Base-by-base conservation (phyloP, 2,329 filamentous ascomycete species). In the Fusarium zealandicum region DNA sequence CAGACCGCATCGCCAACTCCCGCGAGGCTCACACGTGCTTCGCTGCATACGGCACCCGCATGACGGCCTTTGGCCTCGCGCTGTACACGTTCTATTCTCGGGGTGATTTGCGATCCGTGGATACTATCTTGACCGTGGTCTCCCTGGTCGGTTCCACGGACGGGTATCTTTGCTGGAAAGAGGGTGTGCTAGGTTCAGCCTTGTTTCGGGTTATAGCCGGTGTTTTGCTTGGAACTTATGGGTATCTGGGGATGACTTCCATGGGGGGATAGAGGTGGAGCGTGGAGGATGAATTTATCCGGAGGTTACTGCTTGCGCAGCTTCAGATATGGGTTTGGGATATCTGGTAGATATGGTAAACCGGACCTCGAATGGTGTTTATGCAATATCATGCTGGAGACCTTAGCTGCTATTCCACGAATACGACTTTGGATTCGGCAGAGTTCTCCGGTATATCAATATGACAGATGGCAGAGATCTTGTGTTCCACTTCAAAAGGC, bases 1-100 rank as follows among this genome's bases (percentile, higher is more conserved):
- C 72, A 1, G 54, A 61, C 5, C 70, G 65, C 10, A 66, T 74
- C 38, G 66, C 63, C 48, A 42, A 22, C 4, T 73, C 71, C 12
- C 62, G 64, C 43, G 54, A 64, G 48, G 72, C 70, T 6, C 69
- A 72, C 5, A 37, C 63, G 3, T 54, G 66, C 27, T 74, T 74
- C 63, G 61, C 65, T 6, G 53, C 64, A 11, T 65, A 67, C 8
- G 64, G 67, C 2, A 56, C 58, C 13, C 56, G 67, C 14, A 61
- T 60, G 13, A 48, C 62, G 9, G 40, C 57, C 1, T 46, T 65
- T 14, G 66, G 66, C 0, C 14, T 65, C 16, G 60, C 53, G 13
- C 59, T 69, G 11, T 69, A 56, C 50, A 40, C 36, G 1, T 67
- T 66, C 25, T 69, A 69, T 43, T 40, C 67, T 2, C 57, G 53